Percentiles rank a stretch among this genome's conserved stretches.
Conservation (phyloP, 179 eudicot species). For the Sideroxylon spinosum region DNA sequence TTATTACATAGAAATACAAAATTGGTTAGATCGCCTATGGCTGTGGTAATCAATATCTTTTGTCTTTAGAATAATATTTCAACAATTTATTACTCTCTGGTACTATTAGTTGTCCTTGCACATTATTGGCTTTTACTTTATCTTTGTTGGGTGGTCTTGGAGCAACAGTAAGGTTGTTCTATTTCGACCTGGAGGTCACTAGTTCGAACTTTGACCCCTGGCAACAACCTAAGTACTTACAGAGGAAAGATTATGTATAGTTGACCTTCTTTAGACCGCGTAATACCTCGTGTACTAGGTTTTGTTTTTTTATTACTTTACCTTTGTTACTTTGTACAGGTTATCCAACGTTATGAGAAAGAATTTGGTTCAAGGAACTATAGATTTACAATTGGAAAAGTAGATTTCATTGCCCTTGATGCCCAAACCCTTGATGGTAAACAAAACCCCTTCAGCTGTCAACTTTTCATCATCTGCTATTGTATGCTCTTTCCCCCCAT, state of each 20-base stretch:
- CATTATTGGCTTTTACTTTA: conserved; percentile 4
- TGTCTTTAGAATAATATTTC: too few species aligned
- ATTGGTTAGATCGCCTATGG: background rate
- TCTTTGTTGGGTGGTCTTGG: background rate
- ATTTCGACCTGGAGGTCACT: too few species aligned
- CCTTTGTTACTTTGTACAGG: conserved; percentile 31
- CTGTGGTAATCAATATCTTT: background rate
- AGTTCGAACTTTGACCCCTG: too few species aligned
- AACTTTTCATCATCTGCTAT: background rate
- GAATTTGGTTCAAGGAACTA: conserved; percentile 72
- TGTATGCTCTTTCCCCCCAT: background rate
- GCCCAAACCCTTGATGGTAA: conserved; percentile 90
- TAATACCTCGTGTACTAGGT: too few species aligned
- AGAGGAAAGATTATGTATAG: too few species aligned
- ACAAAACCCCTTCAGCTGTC: background rate
- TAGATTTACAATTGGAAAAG: conserved; percentile 57
- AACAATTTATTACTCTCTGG: background rate
- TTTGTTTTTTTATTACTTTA: too few species aligned
- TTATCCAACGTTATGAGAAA: conserved; percentile 68
- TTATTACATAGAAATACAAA: background rate
- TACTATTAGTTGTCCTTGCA: background rate
- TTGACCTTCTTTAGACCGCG: too few species aligned
- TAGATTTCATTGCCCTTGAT: conserved; percentile 85
- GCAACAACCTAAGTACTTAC: too few species aligned
- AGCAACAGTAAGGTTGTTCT: too few species aligned